Evolutionary conservation across 2,329 filamentous ascomycete species (phyloP).

Genomic region (Botrytis hyacinthi): DNA sequence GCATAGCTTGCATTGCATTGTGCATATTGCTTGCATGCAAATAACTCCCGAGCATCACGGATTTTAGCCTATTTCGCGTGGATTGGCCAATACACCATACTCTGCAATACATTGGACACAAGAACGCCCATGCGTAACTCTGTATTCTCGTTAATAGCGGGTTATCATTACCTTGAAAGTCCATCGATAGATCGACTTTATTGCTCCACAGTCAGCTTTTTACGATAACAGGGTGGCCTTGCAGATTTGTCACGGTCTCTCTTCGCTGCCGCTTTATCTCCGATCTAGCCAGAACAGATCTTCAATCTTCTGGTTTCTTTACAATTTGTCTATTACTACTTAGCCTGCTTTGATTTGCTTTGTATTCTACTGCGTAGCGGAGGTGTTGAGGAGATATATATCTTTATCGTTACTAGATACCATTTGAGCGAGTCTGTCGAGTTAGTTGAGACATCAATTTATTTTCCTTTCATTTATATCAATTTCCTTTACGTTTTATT

Average conservation of each 20-base stretch:
- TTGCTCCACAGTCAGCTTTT: background rate
- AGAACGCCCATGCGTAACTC: slow-evolving; percentile 16
- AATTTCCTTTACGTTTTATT: background rate
- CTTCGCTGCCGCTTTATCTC: background rate
- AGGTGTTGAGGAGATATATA: slow-evolving; percentile 6
- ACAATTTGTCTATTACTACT: background rate
- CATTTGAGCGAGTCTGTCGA: slow-evolving; percentile 1
- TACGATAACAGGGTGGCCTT: background rate
- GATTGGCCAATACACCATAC: background rate
- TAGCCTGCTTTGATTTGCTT: background rate
- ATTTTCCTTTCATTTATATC: background rate
- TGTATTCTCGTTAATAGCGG: background rate
- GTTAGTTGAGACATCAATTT: slow-evolving; percentile 9
- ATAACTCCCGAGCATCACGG: background rate
- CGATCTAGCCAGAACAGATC: background rate
- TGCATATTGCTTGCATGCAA: slow-evolving; percentile 16
- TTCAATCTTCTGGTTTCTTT: background rate
- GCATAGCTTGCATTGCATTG: slow-evolving; percentile 4
- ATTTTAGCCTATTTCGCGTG: background rate
- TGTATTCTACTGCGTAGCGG: background rate
- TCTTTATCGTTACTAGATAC: slow-evolving; percentile 11
- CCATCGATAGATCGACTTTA: background rate
- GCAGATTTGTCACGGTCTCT: background rate
- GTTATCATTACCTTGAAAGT: background rate
- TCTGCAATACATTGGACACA: slow-evolving; percentile 8